These are phyloP conservation scores for Ramalina peruviana DNA, from an alignment of 495 filamentous ascomycete species.

Conservation along the genomic window DNA sequence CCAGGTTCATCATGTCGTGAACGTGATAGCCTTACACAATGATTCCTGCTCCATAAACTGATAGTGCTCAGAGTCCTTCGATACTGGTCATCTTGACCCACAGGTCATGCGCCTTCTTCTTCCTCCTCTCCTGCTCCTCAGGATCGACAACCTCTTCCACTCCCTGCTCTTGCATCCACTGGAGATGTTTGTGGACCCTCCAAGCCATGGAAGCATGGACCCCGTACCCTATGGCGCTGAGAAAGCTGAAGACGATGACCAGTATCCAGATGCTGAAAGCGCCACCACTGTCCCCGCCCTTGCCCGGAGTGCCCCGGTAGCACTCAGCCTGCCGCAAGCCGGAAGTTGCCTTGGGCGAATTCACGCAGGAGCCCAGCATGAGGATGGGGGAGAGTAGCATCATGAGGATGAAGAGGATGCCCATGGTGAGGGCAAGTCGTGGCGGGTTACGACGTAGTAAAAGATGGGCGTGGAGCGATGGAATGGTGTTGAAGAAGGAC, in stretches of 20 bases:
- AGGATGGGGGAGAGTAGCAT: conserved; percentile 10
- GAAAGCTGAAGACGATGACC: conserved; percentile 9
- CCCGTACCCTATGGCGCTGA: conserved; percentile 8
- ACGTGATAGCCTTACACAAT: too few relatives aligned
- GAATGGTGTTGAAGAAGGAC: conserved; percentile 17
- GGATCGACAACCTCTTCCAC: conserved; percentile 10
- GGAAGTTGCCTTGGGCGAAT: neutral
- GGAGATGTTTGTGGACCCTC: conserved; percentile 8
- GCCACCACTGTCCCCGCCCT: conserved; percentile 4
- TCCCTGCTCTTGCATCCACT: conserved; percentile 6
- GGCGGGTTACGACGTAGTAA: conserved; percentile 14
- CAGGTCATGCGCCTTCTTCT: conserved; percentile 12
- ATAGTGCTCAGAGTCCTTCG: conserved; percentile 2
- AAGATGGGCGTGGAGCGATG: conserved; percentile 14
- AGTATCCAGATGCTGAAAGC: conserved; percentile 7
- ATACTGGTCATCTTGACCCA: conserved; percentile 13
- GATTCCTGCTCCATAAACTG: neutral
- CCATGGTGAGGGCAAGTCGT: conserved; percentile 7
- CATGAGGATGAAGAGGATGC: conserved; percentile 10
- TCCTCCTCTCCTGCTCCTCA: conserved; percentile 13
- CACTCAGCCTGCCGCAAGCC: conserved; percentile 10
- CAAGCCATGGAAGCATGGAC: conserved; percentile 12
- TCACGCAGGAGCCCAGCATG: conserved; percentile 11
- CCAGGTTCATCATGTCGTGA: too few relatives aligned
- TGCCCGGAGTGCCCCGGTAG: conserved; percentile 3